phyloP scores from a whole-genome alignment of 2,329 filamentous ascomycete species.

The Curvularia sp. region DNA sequence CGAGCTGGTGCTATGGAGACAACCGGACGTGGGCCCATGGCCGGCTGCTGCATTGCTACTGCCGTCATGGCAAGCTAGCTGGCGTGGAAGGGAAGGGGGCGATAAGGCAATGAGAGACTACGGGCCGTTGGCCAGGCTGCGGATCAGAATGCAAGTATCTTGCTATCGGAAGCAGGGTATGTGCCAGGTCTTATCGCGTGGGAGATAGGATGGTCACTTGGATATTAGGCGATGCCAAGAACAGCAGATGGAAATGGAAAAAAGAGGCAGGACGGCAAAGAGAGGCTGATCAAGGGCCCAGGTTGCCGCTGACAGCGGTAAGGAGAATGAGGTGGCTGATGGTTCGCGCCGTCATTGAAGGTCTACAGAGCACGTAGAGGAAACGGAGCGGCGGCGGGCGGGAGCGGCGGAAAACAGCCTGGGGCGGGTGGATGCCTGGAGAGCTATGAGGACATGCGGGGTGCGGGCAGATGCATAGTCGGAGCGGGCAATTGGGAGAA shows the following conservation, averaged over 20 bases:
- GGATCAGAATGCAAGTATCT: conserved; percentile 27
- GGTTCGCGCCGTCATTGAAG: conserved; percentile 54
- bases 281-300: conserved; percentile 39
- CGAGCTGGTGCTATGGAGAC: conserved; percentile 56
- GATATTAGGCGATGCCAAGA: conserved; percentile 33
- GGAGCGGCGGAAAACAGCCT: conserved; percentile 25
- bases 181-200: conserved; percentile 48
- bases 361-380: conserved; percentile 25
- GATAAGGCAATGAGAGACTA: conserved; percentile 36
- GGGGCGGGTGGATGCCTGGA: conserved; percentile 18
- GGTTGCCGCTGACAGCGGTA: conserved; percentile 49
- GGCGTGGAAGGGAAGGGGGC: conserved; percentile 29
- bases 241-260: conserved; percentile 31
- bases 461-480: conserved; percentile 31
- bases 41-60: conserved; percentile 44
- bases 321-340: conserved; percentile 53
- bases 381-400: conserved; percentile 18
- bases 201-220: conserved; percentile 29
- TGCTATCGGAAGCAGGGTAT: conserved; percentile 26
- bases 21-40: conserved; percentile 51
- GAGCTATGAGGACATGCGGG: conserved; percentile 35
- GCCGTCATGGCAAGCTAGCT: conserved; percentile 52
- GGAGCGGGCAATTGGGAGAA: conserved; percentile 23
- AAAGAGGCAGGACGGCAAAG: conserved; percentile 22
- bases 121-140: conserved; percentile 43